Evolutionary conservation across 2,329 filamentous ascomycete species (phyloP).

Genomic region (Diplocarpon rosae): DNA sequence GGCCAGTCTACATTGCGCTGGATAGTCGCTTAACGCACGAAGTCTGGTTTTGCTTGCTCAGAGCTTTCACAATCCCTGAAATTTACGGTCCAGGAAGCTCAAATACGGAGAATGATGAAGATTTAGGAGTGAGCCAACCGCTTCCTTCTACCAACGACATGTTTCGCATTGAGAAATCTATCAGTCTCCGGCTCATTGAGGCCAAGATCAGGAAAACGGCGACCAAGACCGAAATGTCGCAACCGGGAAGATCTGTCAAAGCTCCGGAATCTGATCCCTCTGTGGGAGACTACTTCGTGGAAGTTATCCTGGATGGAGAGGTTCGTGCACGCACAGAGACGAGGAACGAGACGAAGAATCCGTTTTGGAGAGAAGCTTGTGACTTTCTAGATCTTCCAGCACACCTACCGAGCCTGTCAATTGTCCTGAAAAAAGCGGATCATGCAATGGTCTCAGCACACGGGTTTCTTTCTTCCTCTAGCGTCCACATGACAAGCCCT

Average conservation of each 20-base stretch:
- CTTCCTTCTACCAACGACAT: conserved; percentile 32
- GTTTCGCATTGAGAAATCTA: conserved; percentile 51
- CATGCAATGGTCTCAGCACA: conserved; percentile 13
- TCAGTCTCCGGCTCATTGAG: conserved; percentile 48
- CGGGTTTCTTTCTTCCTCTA: conserved; percentile 24
- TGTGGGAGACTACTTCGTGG: conserved; percentile 63
- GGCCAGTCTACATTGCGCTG: conserved; percentile 81
- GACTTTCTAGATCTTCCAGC: conserved; percentile 66
- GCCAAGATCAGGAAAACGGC: conserved; percentile 38
- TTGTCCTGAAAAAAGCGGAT: conserved; percentile 60
- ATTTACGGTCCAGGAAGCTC: conserved; percentile 48
- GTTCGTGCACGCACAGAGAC: conserved; percentile 64
- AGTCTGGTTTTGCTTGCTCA: conserved; percentile 88
- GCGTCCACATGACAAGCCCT: conserved; percentile 17
- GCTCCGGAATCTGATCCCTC: conserved; percentile 33
- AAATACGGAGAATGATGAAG: conserved; percentile 12
- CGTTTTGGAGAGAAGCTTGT: conserved; percentile 72
- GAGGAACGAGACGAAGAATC: conserved; percentile 59
- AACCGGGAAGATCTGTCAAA: conserved; percentile 19
- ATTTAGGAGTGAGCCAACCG: conserved; percentile 2
- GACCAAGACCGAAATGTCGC: conserved; percentile 24
- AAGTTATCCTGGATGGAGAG: conserved; percentile 71
- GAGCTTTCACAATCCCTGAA: conserved; percentile 86
- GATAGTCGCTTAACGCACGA: conserved; percentile 88
- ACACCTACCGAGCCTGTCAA: conserved; percentile 54